phyloP scores from a whole-genome alignment of 768 basidiomycete species.

The Sporobolomyces phaffii region DNA sequence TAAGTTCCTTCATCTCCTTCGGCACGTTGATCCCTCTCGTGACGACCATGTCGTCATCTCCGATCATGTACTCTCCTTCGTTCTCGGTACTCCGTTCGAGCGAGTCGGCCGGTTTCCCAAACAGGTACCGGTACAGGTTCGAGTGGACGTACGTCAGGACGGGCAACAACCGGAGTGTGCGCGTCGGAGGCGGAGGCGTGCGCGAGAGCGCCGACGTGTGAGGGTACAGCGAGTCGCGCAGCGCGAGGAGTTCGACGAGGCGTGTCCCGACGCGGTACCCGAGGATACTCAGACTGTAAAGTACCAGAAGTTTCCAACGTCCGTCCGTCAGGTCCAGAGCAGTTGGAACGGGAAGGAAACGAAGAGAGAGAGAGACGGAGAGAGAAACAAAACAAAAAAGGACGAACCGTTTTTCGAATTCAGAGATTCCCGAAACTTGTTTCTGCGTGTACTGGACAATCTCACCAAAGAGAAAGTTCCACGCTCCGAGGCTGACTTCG shows the following conservation, averaged over 20 bases:
- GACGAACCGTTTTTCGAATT: slow-evolving; percentile 79
- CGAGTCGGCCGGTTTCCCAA: slow-evolving; percentile 86
- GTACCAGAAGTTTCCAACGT: too few species aligned
- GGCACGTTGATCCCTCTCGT: slow-evolving; percentile 91
- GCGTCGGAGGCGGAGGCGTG: slow-evolving; percentile 69
- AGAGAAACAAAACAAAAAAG: not conserved
- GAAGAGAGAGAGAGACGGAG: not conserved
- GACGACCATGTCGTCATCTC: slow-evolving; percentile 88
- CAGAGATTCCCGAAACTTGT: slow-evolving; percentile 86
- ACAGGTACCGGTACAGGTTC: slow-evolving; percentile 89
- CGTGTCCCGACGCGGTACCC: slow-evolving; percentile 87
- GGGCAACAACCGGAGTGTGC: slow-evolving; percentile 82
- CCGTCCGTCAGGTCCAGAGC: too few species aligned
- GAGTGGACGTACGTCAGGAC: slow-evolving; percentile 91
- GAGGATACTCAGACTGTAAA: slow-evolving; percentile 75
- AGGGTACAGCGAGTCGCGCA: slow-evolving; percentile 59
- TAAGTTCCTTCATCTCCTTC: slow-evolving; percentile 84
- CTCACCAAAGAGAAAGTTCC: slow-evolving; percentile 87
- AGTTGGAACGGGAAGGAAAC: too few species aligned
- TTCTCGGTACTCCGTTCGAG: slow-evolving; percentile 95
- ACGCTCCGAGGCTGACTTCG: slow-evolving; percentile 77
- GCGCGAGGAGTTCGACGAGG: slow-evolving; percentile 79
- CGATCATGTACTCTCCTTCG: slow-evolving; percentile 98
- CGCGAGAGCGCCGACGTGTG: slow-evolving; percentile 29
- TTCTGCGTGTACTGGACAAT: slow-evolving; percentile 94